Evolutionary conservation across 352 stramenopile species (phyloP).

Genomic region (Globisporangium megalacanthum): DNA sequence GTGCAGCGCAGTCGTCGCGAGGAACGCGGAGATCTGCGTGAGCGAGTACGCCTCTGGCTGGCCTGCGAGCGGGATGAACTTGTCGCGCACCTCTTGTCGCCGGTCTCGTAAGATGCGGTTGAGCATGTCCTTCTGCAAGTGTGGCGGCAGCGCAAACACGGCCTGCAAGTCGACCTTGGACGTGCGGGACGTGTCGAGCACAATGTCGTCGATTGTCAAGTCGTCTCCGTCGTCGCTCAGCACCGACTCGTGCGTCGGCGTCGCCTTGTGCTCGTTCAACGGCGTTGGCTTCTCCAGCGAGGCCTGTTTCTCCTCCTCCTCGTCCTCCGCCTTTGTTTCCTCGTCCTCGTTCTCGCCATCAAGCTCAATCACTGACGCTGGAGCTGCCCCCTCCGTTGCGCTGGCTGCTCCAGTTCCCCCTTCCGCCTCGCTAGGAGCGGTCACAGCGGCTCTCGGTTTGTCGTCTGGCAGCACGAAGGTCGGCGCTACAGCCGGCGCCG

Average conservation of each 20-base stretch:
- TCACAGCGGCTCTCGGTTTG: neutral
- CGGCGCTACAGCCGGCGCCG: slow-evolving; percentile 31
- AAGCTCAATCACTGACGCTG: slow-evolving; percentile 7
- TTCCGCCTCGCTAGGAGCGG: neutral
- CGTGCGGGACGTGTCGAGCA: slow-evolving; percentile 45
- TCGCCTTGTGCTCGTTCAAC: no score
- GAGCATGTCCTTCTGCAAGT: slow-evolving; percentile 92
- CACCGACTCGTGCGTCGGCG: neutral
- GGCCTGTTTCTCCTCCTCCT: neutral
- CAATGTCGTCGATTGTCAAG: slow-evolving; percentile 58
- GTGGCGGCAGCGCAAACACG: slow-evolving; percentile 84
- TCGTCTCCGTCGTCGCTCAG: slow-evolving; percentile 17
- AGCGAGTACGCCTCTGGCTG: slow-evolving; percentile 93
- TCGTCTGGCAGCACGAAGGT: slow-evolving; percentile 48
- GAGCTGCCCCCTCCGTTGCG: neutral
- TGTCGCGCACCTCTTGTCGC: slow-evolving; percentile 84
- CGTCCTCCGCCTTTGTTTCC: neutral
- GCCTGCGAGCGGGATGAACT: slow-evolving; percentile 94
- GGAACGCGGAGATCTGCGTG: slow-evolving; percentile 95
- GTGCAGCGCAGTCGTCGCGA: slow-evolving; percentile 90
- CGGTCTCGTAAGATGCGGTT: slow-evolving; percentile 83
- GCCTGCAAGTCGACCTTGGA: slow-evolving; percentile 78
- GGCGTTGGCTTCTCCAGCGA: neutral
- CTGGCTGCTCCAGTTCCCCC: neutral
- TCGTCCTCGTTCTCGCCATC: slow-evolving; percentile 2